A percentile compares a stretch with the other conserved stretches of the same genome.
These are phyloP conservation scores for Quercus wislizeni DNA, from an alignment of 306 rosid genomes.

Conservation along the genomic window DNA sequence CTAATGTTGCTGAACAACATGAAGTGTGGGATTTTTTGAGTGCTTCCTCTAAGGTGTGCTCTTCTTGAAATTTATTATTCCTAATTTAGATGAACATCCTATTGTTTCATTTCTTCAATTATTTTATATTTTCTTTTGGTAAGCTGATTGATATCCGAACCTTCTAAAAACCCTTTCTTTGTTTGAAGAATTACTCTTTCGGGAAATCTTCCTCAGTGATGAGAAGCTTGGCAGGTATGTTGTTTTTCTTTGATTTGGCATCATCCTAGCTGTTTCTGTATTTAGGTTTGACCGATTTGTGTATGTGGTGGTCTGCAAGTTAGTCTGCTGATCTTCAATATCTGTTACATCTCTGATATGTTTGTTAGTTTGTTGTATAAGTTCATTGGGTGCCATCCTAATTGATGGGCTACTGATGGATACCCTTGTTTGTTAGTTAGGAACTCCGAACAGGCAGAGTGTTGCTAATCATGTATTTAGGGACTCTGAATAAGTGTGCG, in stretches of 20 bases:
- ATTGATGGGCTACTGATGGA: neutral
- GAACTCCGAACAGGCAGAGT: neutral
- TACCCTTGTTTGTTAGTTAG: neutral
- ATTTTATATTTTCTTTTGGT: constrained; percentile 2
- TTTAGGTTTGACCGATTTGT: constrained; percentile 10
- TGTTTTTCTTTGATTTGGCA: constrained; percentile 29
- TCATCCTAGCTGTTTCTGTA: constrained; percentile 19
- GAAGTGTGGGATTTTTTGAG: constrained; percentile 99
- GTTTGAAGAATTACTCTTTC: constrained; percentile 73
- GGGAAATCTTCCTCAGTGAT: constrained; percentile 92
- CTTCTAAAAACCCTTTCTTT: constrained; percentile 2
- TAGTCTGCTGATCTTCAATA: neutral
- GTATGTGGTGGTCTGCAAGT: constrained; percentile 6
- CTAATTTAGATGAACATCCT: constrained; percentile 8
- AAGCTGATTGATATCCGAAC: constrained; percentile 25
- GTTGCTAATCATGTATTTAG: neutral
- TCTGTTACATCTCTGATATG: neutral
- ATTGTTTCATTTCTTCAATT: neutral
- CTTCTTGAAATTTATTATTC: constrained; percentile 22
- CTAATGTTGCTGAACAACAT: constrained; percentile 89
- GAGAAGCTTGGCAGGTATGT: constrained; percentile 92
- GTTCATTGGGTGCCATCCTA: neutral
- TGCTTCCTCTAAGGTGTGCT: constrained; percentile 80
- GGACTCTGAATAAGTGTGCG: neutral
- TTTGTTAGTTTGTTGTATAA: neutral